Evolutionary conservation across 1,284 basidiomycete species (phyloP), one percentile per base, ranked within the genome.

Genomic region (Sporisorium iseilematis-ciliati): DNA sequence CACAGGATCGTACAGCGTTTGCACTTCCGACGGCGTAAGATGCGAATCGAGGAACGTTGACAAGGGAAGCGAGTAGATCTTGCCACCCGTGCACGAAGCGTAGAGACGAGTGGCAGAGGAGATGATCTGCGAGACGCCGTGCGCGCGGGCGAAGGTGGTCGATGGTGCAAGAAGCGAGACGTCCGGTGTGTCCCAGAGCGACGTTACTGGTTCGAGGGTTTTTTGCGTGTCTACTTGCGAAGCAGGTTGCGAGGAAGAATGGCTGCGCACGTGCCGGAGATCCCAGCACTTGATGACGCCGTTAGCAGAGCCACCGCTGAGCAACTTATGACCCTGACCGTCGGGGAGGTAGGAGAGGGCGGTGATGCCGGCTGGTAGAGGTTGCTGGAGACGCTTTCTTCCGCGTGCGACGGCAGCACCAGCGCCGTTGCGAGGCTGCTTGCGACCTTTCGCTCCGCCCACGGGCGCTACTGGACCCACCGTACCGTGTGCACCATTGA

Each of bases 221-320:
- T 21, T 4, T 14, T 53, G 52, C 7, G 66, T n/a, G 20, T 75
- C 63, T 29, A 67, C 48, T n/a, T 65, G 26, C 0, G 61, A 41
- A 12, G 60, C 58, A 1, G 70, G 43, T 0, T 18, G 7, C 12
- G 26, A 35, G 18, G 46, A 41, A 7, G 56, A 51, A 23, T 50
- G 42, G 8, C 16, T 38, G 35, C 65, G 58, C 10, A 70, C 58
- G 42, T 75, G 65, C 4, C 82, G 78, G 56, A 80, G 72, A 35
- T 84, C 83, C 83, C 83, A 84, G 29, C 80, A 62, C 48, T 83
- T 82, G 64, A 84, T 62, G 38, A 75, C 69, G 23, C 66, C 81
- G 23, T 84, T 80, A 7, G 70, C 75, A 20, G 80, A 82, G 10
- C 80, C 75, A 1, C 73, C 71, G 26, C 72, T 81, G 52, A 76